Evolutionary conservation across 179 eudicot species (phyloP), one percentile per base, ranked within the genome.

Genomic region (Sideroxylon spinosum): DNA sequence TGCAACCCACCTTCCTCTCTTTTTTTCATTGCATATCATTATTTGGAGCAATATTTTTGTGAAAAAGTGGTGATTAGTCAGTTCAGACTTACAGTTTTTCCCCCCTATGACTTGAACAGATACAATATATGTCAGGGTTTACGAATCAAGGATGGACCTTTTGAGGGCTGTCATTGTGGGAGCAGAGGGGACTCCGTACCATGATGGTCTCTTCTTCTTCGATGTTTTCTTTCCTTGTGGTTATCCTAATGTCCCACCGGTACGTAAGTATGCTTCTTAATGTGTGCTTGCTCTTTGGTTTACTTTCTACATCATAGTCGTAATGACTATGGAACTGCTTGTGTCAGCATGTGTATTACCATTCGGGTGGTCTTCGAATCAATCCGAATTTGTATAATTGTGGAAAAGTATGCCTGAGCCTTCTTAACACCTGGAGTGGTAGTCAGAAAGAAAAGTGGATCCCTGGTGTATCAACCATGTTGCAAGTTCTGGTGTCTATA

Each of bases 331-430:
- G 37, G 63, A 9, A 68, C 62, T 79, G 25, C 77, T 73, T 64
- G 78, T 80, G 49, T 72, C 88, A 94, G 98, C 80, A 20, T 22
- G 94, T 93, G 69, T 25, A 86, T 78, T 94, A 92, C 82, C 96
- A 88, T 81, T 86, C 98, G 19, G 91, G 91, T 75, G 98, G 97
- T 28, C 91, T 92, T 74, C 90, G 91, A 26, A 62, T 94, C 67
- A 94, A 94, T 80, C 97, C 97, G n/a, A 94, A 94, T 84, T 74
- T 94, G 83, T 90, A 90, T 67, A 26, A 77, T 53, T 71, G 81
- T 78, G 98, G 98, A 68, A 90, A 89, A 85, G 97, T 94, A 50
- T 94, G 98, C 86, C 80, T 94, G 22, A 94, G 98, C 86, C 95
- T 94, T 68, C 86, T 94, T 48, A 91, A 91, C 75, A 92, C 97